These are phyloP conservation scores for Sporisorium scitamineum DNA, from an alignment of 1,284 basidiomycete genomes.

Conservation along the genomic window DNA sequence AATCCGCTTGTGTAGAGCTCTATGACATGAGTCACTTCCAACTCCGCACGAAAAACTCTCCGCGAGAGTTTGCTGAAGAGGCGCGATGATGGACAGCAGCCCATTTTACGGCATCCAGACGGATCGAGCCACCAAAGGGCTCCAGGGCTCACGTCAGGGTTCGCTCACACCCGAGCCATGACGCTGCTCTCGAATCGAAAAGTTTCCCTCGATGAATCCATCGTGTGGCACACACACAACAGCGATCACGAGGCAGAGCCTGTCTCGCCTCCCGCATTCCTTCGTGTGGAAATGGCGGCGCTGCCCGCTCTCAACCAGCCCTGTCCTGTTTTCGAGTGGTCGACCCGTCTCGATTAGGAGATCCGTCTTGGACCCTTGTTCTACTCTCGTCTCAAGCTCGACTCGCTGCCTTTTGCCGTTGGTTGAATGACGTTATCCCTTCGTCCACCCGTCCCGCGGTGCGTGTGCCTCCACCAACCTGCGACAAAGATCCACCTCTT, in stretches of 20 bases:
- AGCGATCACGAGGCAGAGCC: conserved; percentile 8
- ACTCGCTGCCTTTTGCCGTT: neutral
- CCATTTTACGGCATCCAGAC: neutral
- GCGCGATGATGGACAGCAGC: conserved; percentile 10
- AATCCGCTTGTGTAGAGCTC: neutral
- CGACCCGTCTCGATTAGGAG: conserved; percentile 20
- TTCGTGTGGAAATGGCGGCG: neutral
- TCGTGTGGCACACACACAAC: conserved; percentile 6
- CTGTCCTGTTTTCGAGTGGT: neutral
- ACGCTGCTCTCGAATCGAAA: conserved; percentile 9
- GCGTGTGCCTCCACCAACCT: neutral
- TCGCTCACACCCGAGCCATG: conserved; percentile 13
- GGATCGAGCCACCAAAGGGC: conserved; percentile 17
- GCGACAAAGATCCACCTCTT: neutral
- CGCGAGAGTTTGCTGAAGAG: neutral
- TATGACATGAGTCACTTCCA: neutral
- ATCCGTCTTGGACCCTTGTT: conserved; percentile 34
- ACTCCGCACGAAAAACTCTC: conserved; percentile 1
- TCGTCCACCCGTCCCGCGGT: neutral
- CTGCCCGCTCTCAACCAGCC: neutral
- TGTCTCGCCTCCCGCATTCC: conserved; percentile 17
- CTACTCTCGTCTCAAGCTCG: conserved; percentile 4
- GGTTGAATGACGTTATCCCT: conserved; percentile 28
- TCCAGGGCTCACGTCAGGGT: conserved; percentile 47
- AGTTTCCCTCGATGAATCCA: neutral